Percentiles rank a stretch among this genome's conserved stretches.
Evolutionary conservation across 2,329 filamentous ascomycete genomes (phyloP).

Genomic region (Aspergillus melleus): DNA sequence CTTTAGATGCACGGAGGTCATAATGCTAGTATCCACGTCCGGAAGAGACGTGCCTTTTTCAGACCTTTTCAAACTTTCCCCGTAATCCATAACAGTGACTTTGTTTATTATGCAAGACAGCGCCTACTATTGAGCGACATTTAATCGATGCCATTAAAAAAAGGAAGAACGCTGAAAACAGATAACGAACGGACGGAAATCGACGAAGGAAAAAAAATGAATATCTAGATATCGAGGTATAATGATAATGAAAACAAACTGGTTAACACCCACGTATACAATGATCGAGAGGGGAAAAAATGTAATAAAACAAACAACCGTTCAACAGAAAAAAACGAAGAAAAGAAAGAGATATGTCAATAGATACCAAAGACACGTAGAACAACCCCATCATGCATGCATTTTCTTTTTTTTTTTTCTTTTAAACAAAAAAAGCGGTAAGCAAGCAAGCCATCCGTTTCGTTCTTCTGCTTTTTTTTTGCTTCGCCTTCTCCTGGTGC

Average conservation of each 20-base stretch:
- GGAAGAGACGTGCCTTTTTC: conserved; percentile 9
- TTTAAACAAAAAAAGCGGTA: no score
- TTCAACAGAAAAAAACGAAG: not conserved
- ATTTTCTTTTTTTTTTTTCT: no score
- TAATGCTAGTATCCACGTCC: conserved; percentile 20
- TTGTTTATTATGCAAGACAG: not conserved
- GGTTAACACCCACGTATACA: not conserved
- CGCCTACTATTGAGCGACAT: no score
- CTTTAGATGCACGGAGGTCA: conserved; percentile 15
- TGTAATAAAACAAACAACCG: conserved; percentile 2
- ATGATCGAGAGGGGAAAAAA: not conserved
- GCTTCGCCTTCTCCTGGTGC: not conserved
- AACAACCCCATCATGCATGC: no score
- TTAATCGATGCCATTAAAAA: no score
- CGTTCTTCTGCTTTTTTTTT: not conserved
- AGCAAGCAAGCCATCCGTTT: no score
- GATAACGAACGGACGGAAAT: no score
- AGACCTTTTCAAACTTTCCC: not conserved
- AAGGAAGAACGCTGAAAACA: no score
- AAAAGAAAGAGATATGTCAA: not conserved
- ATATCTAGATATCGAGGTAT: not conserved
- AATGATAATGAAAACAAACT: not conserved
- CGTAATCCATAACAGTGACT: not conserved
- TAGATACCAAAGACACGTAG: no score
- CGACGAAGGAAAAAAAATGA: no score